Evolutionary conservation across 768 basidiomycete species (phyloP).

Genomic region (Nidularia pulvinata): DNA sequence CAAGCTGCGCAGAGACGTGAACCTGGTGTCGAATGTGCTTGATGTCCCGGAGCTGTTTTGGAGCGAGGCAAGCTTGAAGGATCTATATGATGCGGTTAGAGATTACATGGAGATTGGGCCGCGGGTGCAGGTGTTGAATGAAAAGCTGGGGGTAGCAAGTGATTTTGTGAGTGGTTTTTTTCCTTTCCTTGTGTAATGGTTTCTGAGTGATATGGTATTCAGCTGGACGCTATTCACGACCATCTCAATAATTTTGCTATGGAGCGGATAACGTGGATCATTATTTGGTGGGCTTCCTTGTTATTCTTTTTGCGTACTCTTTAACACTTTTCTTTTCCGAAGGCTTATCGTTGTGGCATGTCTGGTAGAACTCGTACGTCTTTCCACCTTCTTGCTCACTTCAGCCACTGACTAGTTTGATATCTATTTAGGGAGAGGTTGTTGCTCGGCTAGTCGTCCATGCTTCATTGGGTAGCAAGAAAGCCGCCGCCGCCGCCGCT

Average conservation of each 20-base stretch:
- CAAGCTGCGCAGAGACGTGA: constrained; percentile 87
- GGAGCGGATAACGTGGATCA: constrained; percentile 78
- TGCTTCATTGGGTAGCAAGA: constrained; percentile 34
- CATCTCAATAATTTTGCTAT: constrained; percentile 89
- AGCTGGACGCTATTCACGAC: constrained; percentile 93
- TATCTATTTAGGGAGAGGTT: constrained; percentile 66
- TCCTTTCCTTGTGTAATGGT: not conserved
- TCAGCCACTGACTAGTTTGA: not conserved
- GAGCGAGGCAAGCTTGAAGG: constrained; percentile 89
- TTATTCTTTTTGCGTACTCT: constrained; percentile 9
- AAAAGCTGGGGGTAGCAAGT: constrained; percentile 83
- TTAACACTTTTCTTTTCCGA: constrained; percentile 13
- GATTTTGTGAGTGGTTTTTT: constrained; percentile 67
- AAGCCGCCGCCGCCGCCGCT: constrained; percentile 3
- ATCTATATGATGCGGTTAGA: constrained; percentile 88
- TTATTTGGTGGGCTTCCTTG: constrained; percentile 39
- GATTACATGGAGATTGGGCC: constrained; percentile 94
- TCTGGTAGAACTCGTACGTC: constrained; percentile 82
- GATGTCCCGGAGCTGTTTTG: constrained; percentile 96
- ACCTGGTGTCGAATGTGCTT: constrained; percentile 89
- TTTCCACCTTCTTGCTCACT: not conserved
- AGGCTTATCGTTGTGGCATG: constrained; percentile 92
- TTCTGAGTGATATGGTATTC: constrained; percentile 2
- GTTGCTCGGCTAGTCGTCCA: constrained; percentile 77
- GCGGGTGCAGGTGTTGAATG: constrained; percentile 84